Conservation (phyloP, 2,329 filamentous ascomycete genomes). For the Rhinocladiella similis region DNA sequence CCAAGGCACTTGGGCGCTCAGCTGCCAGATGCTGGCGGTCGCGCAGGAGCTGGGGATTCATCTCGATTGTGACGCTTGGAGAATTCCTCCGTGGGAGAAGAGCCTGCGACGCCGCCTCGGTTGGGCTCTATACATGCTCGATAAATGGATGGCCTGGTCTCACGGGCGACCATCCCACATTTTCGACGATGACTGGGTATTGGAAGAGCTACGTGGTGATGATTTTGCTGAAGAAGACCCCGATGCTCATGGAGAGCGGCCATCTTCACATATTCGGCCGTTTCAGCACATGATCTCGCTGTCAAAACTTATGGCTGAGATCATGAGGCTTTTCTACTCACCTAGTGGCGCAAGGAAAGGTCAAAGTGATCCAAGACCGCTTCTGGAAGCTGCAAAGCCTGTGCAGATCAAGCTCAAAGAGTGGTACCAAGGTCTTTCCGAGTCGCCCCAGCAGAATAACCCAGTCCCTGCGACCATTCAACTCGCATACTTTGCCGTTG, state of each 20-base stretch:
- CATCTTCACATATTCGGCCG: too few species aligned
- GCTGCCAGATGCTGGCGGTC: slow-evolving; percentile 56
- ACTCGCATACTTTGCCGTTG: slow-evolving; percentile 47
- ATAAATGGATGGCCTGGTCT: slow-evolving; percentile 61
- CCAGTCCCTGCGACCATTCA: slow-evolving; percentile 46
- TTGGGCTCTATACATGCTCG: slow-evolving; percentile 67
- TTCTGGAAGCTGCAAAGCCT: slow-evolving; percentile 55
- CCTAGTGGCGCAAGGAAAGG: slow-evolving; percentile 39
- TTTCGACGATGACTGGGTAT: slow-evolving; percentile 56
- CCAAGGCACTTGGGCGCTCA: slow-evolving; percentile 49
- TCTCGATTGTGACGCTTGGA: slow-evolving; percentile 63
- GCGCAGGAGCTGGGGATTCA: slow-evolving; percentile 61
- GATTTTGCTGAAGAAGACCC: slow-evolving; percentile 44
- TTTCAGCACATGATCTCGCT: slow-evolving; percentile 55
- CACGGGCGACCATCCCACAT: slow-evolving; percentile 60
- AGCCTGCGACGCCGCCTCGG: slow-evolving; percentile 62
- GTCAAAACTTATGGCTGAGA: slow-evolving; percentile 52
- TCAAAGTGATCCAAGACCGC: slow-evolving; percentile 48
- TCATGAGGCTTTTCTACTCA: slow-evolving; percentile 55
- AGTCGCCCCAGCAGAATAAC: slow-evolving; percentile 52
- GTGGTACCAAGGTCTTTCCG: slow-evolving; percentile 53
- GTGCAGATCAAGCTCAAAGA: slow-evolving; percentile 54
- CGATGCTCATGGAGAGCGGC: slow-evolving; percentile 32
- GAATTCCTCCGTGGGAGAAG: slow-evolving; percentile 63
- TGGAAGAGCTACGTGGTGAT: slow-evolving; percentile 45